Evolutionary conservation across 352 stramenopile species (phyloP).

Genomic region (Phytophthora cryptogea): DNA sequence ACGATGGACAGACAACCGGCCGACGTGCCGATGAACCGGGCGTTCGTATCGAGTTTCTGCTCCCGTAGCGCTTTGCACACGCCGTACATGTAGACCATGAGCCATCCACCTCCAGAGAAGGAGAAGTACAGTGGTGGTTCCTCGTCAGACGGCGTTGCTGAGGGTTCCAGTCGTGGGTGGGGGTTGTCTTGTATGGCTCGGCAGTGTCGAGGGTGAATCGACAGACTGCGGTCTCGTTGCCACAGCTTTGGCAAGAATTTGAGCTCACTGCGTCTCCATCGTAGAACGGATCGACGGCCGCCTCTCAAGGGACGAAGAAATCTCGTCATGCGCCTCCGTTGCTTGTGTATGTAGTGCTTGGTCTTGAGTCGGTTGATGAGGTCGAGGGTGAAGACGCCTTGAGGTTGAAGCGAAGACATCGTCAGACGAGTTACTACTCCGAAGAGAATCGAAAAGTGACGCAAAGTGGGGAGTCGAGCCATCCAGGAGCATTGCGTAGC

Average conservation of each 20-base stretch:
- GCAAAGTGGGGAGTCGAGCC: not conserved
- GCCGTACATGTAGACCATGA: slow-evolving; percentile 66
- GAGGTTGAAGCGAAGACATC: slow-evolving; percentile 13
- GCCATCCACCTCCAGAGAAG: slow-evolving; percentile 58
- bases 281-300: slow-evolving; percentile 9
- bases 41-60: slow-evolving; percentile 38
- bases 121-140: slow-evolving; percentile 37
- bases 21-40: slow-evolving; percentile 49
- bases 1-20: slow-evolving; percentile 50
- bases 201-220: slow-evolving; percentile 8
- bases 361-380: slow-evolving; percentile 22
- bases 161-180: not conserved
- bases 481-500: slow-evolving; percentile 12
- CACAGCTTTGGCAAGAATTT: slow-evolving; percentile 10
- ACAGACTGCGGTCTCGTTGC: slow-evolving; percentile 5
- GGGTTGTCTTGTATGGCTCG: not conserved
- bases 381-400: slow-evolving; percentile 1
- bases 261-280: slow-evolving; percentile 10
- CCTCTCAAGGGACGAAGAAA: slow-evolving; percentile 11
- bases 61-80: slow-evolving; percentile 61
- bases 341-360: slow-evolving; percentile 13
- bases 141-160: slow-evolving; percentile 2
- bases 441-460: slow-evolving; percentile 24
- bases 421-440: not conserved
- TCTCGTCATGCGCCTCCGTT: slow-evolving; percentile 3